Evolutionary conservation across 2,329 filamentous ascomycete genomes (phyloP), one percentile per base, ranked within the genome.

Genomic region (Botrytis paeoniae): DNA sequence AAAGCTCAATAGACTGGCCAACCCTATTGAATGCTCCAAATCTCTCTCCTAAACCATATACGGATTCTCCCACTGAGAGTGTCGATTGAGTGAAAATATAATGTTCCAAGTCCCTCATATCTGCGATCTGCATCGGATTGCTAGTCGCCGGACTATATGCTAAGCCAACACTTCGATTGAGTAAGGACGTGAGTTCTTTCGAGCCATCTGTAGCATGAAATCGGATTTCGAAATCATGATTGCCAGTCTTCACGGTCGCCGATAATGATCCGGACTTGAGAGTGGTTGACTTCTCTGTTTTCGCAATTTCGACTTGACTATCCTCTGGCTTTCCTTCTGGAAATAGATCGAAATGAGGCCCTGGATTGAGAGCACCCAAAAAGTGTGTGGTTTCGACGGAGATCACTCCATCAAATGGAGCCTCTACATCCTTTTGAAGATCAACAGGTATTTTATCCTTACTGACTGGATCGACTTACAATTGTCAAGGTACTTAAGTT

Each of bases 1-100:
- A 89, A 12, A 94, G 85, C 72, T 88, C 85, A 14, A 94, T 83
- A 20, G 86, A 85, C 81, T 94, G 92, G 20, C 92, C 92, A 60
- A 93, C 89, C 81, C 93, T 94, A 80, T 92, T 91, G 82, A 92
- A 92, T 10, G 91, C 88, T 0, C 92, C 92, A 79, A 94, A 95
- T 22, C 92, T 86, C 82, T 94, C 92, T 1, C 92, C 92, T 6
- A 94, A 85, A 0, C 92, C 92, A 80, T 93, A 91, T 22, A 94
- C 86, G 0, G 89, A 88, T 81, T 94, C 92, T 41, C 87, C 87
- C 0, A 89, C 86, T 4, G 83, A 82, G 2, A 89, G 82, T 8
- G 83, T 85, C 1, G 86, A 88, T 79, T 88, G 86, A 43, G 86
- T 85, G 78, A 89, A 88, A 76, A 88, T 85, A 80, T 88, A 87